phyloP scores from a whole-genome alignment of 2,329 filamentous ascomycete species.

The Cladosporium colombiae region DNA sequence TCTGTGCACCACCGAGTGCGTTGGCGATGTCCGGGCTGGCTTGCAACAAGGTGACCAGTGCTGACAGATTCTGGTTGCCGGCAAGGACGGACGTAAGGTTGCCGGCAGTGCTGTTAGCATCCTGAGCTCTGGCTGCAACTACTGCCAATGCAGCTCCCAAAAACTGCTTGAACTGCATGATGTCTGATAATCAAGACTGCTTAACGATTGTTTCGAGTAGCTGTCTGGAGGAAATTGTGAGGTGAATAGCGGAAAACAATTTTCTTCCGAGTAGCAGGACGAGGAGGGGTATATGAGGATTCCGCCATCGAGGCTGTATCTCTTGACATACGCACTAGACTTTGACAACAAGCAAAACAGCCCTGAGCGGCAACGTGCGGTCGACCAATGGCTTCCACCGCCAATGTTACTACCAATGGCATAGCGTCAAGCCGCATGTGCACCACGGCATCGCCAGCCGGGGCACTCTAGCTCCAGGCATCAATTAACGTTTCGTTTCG shows the following conservation, averaged over 20 bases:
- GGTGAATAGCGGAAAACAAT: not conserved
- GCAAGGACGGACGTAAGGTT: slow-evolving; percentile 38
- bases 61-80: slow-evolving; percentile 37
- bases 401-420: slow-evolving; percentile 12
- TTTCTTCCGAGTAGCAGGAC: not conserved
- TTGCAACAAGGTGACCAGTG: slow-evolving; percentile 40
- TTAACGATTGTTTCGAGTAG: not conserved
- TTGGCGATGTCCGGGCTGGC: slow-evolving; percentile 40
- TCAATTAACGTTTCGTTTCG: slow-evolving; percentile 10
- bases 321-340: slow-evolving; percentile 20
- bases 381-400: not conserved
- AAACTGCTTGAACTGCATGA: slow-evolving; percentile 44
- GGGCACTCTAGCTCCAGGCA: not conserved
- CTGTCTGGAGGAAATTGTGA: not conserved
- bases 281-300: slow-evolving; percentile 13
- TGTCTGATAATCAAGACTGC: not conserved
- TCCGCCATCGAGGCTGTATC: slow-evolving; percentile 3
- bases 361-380: not conserved
- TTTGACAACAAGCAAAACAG: slow-evolving; percentile 13
- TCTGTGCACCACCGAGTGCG: slow-evolving; percentile 43
- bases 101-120: slow-evolving; percentile 6
- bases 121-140: slow-evolving; percentile 38
- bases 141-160: slow-evolving; percentile 40
- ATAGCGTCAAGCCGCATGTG: slow-evolving; percentile 9
- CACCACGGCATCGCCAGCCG: slow-evolving; percentile 1